Percentiles rank a stretch among this genome's conserved stretches.
Conservation (phyloP, 73 alveolate species). For the Paramecium biaurelia region DNA sequence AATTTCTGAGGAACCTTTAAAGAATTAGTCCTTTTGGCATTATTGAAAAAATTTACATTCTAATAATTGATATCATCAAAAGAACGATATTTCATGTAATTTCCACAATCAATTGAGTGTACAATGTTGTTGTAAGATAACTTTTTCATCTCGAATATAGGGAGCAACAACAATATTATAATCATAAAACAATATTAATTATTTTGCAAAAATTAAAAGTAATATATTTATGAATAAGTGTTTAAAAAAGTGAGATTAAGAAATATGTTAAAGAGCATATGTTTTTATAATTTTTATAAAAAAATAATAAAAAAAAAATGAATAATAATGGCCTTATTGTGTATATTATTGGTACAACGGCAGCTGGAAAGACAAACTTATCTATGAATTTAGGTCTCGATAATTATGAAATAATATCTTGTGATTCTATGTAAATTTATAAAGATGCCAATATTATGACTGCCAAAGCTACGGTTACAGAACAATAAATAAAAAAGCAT, state of each 20-base stretch:
- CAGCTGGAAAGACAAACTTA: constrained; percentile 83
- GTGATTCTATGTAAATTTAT: constrained; percentile 86
- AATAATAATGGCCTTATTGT: background rate
- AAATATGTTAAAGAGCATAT: background rate
- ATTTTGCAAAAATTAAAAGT: background rate
- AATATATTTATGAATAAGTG: background rate
- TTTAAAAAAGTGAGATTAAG: background rate
- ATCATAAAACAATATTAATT: background rate
- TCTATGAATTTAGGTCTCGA: constrained; percentile 73
- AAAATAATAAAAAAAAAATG: background rate
- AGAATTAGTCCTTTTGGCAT: background rate
- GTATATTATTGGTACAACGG: constrained; percentile 85
- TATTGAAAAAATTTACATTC: background rate
- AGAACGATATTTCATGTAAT: background rate
- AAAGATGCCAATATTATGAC: constrained; percentile 79
- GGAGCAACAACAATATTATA: background rate
- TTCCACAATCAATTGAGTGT: background rate
- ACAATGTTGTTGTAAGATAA: background rate
- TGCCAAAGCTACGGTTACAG: constrained; percentile 82
- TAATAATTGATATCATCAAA: background rate
- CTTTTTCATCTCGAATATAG: background rate
- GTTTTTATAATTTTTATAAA: too few relatives aligned
- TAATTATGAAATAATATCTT: constrained; percentile 77
- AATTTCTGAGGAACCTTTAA: background rate
- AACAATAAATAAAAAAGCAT: constrained; percentile 58